Conservation (phyloP, 1,284 basidiomycete genomes). For the Rhodotorula sp. region DNA sequence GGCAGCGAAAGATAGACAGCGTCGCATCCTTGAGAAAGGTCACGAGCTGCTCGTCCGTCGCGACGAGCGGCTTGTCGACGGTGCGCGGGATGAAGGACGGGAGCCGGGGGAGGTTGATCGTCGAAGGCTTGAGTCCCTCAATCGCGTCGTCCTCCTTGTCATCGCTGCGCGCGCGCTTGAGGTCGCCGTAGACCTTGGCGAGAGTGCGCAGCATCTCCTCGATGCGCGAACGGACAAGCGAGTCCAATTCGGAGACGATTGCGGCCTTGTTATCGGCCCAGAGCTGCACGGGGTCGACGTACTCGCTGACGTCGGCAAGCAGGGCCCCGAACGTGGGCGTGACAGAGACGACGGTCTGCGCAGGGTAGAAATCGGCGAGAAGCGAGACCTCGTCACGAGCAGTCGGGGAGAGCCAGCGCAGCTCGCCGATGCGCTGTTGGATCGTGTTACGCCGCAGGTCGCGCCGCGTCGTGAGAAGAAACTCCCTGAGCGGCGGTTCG, state of each 20-base stretch:
- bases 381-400: not conserved
- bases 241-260: not conserved
- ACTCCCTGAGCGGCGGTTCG: not conserved
- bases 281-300: not conserved
- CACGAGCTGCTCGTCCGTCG: constrained; percentile 13
- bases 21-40: constrained; percentile 1
- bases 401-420: too few species aligned
- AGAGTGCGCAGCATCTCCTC: constrained; percentile 1
- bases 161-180: not conserved
- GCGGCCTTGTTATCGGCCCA: not conserved
- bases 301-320: not conserved
- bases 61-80: not conserved
- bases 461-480: not conserved
- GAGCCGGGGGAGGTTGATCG: constrained; percentile 13
- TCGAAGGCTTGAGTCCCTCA: not conserved
- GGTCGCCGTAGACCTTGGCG: not conserved
- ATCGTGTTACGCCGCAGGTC: too few species aligned
- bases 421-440: too few species aligned
- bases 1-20: constrained; percentile 3
- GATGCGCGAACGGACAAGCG: constrained; percentile 4
- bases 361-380: not conserved
- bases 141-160: not conserved
- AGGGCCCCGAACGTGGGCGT: not conserved
- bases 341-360: not conserved
- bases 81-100: constrained; percentile 14